These are phyloP conservation scores for Alternaria longipes DNA, from an alignment of 2,329 filamentous ascomycete genomes.

Conservation along the genomic window DNA sequence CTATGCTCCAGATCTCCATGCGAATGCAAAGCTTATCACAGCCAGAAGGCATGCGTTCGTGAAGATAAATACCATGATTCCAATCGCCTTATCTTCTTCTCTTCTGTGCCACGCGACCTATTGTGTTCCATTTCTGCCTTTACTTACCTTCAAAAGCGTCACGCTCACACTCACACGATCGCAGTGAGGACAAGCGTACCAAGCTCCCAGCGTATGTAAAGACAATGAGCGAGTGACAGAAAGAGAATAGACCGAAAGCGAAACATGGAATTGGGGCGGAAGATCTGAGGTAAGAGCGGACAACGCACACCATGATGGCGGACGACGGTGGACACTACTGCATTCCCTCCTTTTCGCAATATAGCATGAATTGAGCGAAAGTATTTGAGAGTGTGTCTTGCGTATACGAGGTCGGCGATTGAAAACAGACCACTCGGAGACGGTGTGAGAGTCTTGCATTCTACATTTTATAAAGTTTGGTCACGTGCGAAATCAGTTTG, in stretches of 20 bases:
- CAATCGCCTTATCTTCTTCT: background rate
- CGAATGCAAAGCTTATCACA: background rate
- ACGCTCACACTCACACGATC: background rate
- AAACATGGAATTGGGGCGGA: background rate
- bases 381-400: background rate
- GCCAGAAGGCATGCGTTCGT: background rate
- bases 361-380: background rate
- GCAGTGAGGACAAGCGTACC: background rate
- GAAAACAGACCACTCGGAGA: background rate
- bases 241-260: background rate
- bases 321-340: background rate
- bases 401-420: background rate
- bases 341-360: background rate
- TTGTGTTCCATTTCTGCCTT: background rate
- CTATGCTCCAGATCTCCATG: background rate
- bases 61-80: background rate
- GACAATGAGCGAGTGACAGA: background rate
- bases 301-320: conserved; percentile 1
- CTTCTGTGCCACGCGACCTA: background rate
- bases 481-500: background rate
- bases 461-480: background rate
- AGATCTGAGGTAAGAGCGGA: background rate
- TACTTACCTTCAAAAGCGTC: background rate
- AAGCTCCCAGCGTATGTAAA: conserved; percentile 1
- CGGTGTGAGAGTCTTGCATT: background rate